A percentile compares a stretch with the other conserved stretches of the same genome.
Evolutionary conservation across 495 filamentous ascomycete species (phyloP).

Genomic region (Trichoderma orchidacearum): DNA sequence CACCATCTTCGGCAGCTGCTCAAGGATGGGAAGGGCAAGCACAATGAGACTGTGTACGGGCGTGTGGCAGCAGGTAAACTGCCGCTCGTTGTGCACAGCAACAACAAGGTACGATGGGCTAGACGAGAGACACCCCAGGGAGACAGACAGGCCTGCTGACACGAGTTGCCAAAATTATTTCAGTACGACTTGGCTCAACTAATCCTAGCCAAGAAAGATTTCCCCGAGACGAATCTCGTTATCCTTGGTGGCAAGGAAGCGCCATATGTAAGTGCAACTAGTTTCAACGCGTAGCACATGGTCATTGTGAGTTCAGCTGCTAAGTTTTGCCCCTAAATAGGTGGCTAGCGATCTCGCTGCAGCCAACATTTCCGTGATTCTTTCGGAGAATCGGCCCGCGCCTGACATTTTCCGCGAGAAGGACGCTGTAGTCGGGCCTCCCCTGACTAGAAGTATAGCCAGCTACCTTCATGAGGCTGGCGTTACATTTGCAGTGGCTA

Average conservation of each 20-base stretch:
- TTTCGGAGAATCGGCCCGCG: slow-evolving; percentile 16
- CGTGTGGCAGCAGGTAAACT: slow-evolving; percentile 14
- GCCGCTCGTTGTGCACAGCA: slow-evolving; percentile 17
- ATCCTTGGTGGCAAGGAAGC: slow-evolving; percentile 22
- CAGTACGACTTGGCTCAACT: slow-evolving; percentile 23
- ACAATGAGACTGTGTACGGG: slow-evolving; percentile 16
- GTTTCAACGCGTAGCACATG: not conserved
- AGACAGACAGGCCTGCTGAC: not conserved
- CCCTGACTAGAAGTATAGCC: slow-evolving; percentile 17
- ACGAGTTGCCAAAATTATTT: not conserved
- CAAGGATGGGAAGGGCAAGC: slow-evolving; percentile 9
- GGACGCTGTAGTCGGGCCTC: slow-evolving; percentile 18
- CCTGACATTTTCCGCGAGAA: slow-evolving; percentile 18
- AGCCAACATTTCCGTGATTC: slow-evolving; percentile 25
- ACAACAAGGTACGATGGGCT: slow-evolving; percentile 14
- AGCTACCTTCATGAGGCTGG: slow-evolving; percentile 20
- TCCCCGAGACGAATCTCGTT: slow-evolving; percentile 12
- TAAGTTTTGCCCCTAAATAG: not conserved
- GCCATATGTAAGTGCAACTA: slow-evolving; percentile 9
- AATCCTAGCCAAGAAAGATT: slow-evolving; percentile 17
- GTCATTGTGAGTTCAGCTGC: not conserved
- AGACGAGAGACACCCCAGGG: not conserved
- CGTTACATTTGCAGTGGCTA: slow-evolving; percentile 16
- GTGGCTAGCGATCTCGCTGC: slow-evolving; percentile 25
- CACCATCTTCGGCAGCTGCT: slow-evolving; percentile 14